Base-by-base conservation (phyloP, 768 basidiomycete species). In the Inosperma sp. region DNA sequence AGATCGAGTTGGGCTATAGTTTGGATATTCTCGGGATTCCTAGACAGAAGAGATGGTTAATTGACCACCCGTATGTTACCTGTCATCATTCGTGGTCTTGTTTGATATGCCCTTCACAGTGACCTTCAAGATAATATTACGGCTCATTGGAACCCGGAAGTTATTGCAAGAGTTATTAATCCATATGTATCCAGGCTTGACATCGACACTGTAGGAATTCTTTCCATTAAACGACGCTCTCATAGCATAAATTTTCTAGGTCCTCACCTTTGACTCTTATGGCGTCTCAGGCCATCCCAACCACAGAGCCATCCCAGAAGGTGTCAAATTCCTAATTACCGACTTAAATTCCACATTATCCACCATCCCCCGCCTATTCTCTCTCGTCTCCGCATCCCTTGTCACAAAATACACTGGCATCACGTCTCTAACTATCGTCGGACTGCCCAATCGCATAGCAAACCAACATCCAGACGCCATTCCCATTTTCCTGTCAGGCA, bases 211-310 rank as follows among this genome's bases (percentile, higher is more conserved):
- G 91, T 91, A 59, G 23, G 78, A 68, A 17, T 31, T 35, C 37
- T 8, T 17, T 13, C n/a, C 16, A 6, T 6, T 6, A 25, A 16
- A 10, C 16, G 1, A 13, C 5, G 22, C 14, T 13, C 13, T 30
- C 5, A 14, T 39, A 23, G 48, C 10, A n/a, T 10, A n/a, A 5
- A 14, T 7, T 22, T n/a, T 42, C 31, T 48, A 94, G 91, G 82
- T 95, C 40, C 71, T 96, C 41, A 94, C 92, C 0, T 96, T 95
- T 62, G 93, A 96, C 65, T 51, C 68, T 0, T 57, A 59, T 2
- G 93, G 93, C 2, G 71, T 95, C 12, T 90, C 93, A n/a, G 72
- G 71, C 3, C 93, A 95, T 61, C 88, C 88, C 2, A 96, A 96
- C 63, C 93, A 96, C 66, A 75, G 71, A 55, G 83, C 91, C 1